phyloP scores from a whole-genome alignment of 2,329 filamentous ascomycete genomes.

The Colletotrichum theobromicola region DNA sequence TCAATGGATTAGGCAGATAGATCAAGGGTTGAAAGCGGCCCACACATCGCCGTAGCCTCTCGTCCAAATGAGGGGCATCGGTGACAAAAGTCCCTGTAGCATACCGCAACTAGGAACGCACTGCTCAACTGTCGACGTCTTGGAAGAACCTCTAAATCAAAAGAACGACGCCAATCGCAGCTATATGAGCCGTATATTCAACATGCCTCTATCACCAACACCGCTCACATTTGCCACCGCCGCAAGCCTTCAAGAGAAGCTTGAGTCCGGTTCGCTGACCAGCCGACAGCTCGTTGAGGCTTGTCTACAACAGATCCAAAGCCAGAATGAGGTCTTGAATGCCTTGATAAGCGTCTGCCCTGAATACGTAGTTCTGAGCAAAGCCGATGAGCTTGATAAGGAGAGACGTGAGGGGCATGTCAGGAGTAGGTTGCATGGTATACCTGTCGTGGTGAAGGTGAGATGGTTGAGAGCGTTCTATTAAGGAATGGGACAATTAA shows the following conservation, averaged over 20 bases:
- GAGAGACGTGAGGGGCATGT: constrained; percentile 38
- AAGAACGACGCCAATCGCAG: neutral
- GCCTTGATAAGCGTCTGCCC: constrained; percentile 43
- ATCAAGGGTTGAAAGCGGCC: neutral
- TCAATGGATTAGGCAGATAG: neutral
- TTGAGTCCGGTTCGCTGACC: constrained; percentile 16
- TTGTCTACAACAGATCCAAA: constrained; percentile 27
- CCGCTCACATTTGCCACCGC: neutral
- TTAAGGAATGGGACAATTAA: neutral
- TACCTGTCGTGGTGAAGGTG: constrained; percentile 43
- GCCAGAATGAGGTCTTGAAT: constrained; percentile 26
- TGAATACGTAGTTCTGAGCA: constrained; percentile 35
- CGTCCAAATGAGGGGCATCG: neutral
- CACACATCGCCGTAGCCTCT: neutral
- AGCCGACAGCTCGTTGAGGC: constrained; percentile 23
- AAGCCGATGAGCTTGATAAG: constrained; percentile 41
- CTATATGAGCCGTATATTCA: neutral
- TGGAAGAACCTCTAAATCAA: neutral
- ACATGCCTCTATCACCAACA: neutral
- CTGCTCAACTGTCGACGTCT: neutral
- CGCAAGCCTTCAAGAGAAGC: constrained; percentile 3
- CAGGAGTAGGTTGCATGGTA: constrained; percentile 44
- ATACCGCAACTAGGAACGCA: neutral
- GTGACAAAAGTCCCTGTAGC: neutral
- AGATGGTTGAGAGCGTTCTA: neutral